Evolutionary conservation across 2,329 filamentous ascomycete genomes (phyloP), one percentile per base, ranked within the genome.

Genomic region (Xylogone sp.): DNA sequence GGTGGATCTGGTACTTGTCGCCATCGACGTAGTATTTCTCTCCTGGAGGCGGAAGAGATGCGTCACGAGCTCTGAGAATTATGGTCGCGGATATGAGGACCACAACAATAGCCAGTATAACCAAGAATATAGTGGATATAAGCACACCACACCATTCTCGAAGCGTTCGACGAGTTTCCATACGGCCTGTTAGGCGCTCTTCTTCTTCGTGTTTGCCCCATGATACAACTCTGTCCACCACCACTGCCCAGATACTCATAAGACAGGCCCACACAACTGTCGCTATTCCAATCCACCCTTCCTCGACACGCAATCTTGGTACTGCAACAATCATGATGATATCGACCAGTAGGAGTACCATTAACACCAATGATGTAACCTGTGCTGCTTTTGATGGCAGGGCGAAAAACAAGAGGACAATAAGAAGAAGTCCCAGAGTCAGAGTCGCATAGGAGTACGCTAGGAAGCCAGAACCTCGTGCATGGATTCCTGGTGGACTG

Each of bases 121-220:
- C 71, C 63, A 95, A 81, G 42, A 88, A 77, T 45, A 91, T 71
- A 1, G 87, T 91, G 21, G 90, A 87, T 3, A 86, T 64, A 2
- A 95, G 72, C 13, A 99, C 89, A 43, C 86, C 87, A 4, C 84
- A 70, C 93, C 94, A 97, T 72, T 97, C 90, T 42, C 80, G 73
- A 4, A 97, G 69, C 0, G 90, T 88, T 22, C 92, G 84, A 21
- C 92, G 82, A 10, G 87, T 90, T 72, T 99, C 93, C 24, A 87
- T 82, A 13, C 93, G 87, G 10, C 94, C 94, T 0, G 93, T 97
- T 19, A 97, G 75, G 21, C 94, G 84, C 67, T 96, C 87, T 67
- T 99, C 94, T 68, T 97, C 94, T 62, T 97, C 90, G 1, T 77
- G 78, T 70, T 97, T 97, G 51, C 93, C 94, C 87, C 90, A 96